Evolutionary conservation across 352 stramenopile species (phyloP), one percentile per base, ranked within the genome.

Genomic region (Phytophthora pisi): DNA sequence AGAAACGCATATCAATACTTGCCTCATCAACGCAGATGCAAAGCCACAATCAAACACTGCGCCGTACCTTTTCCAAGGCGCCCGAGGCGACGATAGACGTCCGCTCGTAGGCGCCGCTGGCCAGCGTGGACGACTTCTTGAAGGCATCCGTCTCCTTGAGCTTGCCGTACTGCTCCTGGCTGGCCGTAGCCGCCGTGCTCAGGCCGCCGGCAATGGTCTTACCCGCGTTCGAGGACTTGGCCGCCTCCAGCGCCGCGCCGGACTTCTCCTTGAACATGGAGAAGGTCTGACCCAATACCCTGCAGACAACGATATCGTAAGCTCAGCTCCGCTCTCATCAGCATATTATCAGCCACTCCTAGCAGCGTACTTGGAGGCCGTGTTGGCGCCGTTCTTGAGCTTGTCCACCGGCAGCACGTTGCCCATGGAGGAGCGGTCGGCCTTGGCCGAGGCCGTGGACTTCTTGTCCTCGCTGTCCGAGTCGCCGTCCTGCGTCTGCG

Each of bases 331-430:
- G n/a, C 38, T 5, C 30, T 28, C n/a, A 47, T 2, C 11, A 51
- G 15, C 11, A 4, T 7, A 45, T 4, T 5, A n/a, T 45, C 38
- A 45, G 38, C 13, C 31, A 38, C 31, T 38, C 31, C 5, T 45
- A 3, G 38, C 13, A 2, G 76, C 82, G 30, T 60, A 93, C 86
- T 93, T 93, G 53, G 78, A 81, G 30, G 88, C 88, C 1, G 83
- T 93, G 30, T 73, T 85, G 5, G 88, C 88, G 52, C 88, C 88
- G 64, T 96, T 96, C 83, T 96, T 96, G 65, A 96, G 76, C 77
- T 94, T 94, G 63, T 96, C 88, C 24, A 96, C 84, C 0, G 88
- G 88, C 23, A 96, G 67, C 10, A 93, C 86, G 57, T 96, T 95
- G 54, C 73, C 77, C 16, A 96, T 47, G 1, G 88, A 95, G 8